These are phyloP conservation scores for Colletotrichum orbiculare DNA, from an alignment of 2,329 filamentous ascomycete species.

Conservation along the genomic window DNA sequence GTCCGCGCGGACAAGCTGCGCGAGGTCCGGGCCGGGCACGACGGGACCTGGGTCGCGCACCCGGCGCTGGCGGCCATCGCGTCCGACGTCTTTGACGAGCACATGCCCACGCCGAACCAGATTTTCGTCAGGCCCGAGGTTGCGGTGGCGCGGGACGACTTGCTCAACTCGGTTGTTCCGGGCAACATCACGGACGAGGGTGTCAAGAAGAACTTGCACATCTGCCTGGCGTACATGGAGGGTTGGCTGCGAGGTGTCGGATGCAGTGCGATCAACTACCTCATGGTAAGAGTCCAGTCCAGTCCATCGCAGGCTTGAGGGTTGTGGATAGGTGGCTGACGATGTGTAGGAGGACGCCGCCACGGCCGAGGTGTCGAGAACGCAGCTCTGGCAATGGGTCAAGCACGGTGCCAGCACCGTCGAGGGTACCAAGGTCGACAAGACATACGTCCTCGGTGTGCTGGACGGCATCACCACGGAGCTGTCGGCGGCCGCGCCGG, in stretches of 20 bases:
- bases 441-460: constrained; percentile 81
- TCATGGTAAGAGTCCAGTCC: constrained; percentile 77
- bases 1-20: constrained; percentile 90
- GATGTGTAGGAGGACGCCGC: constrained; percentile 77
- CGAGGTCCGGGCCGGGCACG: constrained; percentile 87
- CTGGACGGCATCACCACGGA: constrained; percentile 67
- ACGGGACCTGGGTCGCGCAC: constrained; percentile 91
- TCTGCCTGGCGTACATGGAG: constrained; percentile 92
- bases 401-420: constrained; percentile 73
- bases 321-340: neutral
- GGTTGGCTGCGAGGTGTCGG: constrained; percentile 91
- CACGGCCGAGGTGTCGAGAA: constrained; percentile 87
- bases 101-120: constrained; percentile 95
- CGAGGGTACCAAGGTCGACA: constrained; percentile 86
- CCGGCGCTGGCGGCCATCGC: constrained; percentile 85
- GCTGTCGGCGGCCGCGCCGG: constrained; percentile 24
- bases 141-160: constrained; percentile 79
- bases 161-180: constrained; percentile 91
- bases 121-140: constrained; percentile 85
- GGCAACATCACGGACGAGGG: constrained; percentile 86
- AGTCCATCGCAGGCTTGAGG: too few species aligned
- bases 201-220: constrained; percentile 91
- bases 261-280: constrained; percentile 89
- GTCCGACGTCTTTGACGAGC: constrained; percentile 86
- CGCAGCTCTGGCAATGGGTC: constrained; percentile 90